Evolutionary conservation across 2,329 filamentous ascomycete genomes (phyloP).

Genomic region (Huntiella bhutanensis): DNA sequence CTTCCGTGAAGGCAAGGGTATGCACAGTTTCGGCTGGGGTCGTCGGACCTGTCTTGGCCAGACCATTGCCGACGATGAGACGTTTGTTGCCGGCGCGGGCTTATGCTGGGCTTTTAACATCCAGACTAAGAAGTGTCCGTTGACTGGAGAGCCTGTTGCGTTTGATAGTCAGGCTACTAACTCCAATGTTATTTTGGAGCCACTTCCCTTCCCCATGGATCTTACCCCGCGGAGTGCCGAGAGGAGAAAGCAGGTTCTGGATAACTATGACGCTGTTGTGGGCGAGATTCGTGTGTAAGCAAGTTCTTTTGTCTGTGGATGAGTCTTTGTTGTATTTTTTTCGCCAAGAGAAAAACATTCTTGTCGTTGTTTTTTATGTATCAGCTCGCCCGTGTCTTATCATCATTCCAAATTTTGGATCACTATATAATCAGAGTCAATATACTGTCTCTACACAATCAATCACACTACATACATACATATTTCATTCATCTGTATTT

Average conservation of each 20-base stretch:
- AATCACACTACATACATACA: neutral
- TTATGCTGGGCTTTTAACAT: constrained; percentile 32
- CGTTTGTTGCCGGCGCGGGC: constrained; percentile 29
- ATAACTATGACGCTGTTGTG: constrained; percentile 19
- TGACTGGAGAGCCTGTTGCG: constrained; percentile 23
- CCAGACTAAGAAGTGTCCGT: constrained; percentile 21
- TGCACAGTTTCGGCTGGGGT: constrained; percentile 47
- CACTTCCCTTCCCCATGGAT: constrained; percentile 26
- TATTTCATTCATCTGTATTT: neutral
- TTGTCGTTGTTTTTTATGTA: neutral
- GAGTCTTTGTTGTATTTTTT: too few relatives aligned
- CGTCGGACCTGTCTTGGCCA: constrained; percentile 43
- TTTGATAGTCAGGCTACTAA: constrained; percentile 32
- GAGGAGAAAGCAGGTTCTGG: constrained; percentile 21
- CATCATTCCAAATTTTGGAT: neutral
- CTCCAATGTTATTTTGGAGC: constrained; percentile 34
- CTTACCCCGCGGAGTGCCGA: constrained; percentile 24
- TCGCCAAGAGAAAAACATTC: neutral
- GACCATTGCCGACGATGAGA: constrained; percentile 41
- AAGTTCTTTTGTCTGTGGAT: too few relatives aligned
- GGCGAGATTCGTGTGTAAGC: constrained; percentile 16
- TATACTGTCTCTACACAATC: neutral
- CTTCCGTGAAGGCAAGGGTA: constrained; percentile 36
- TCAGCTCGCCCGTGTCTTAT: neutral
- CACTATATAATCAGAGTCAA: too few relatives aligned